Evolutionary conservation across 106 monocot genomes (phyloP).

Genomic region (Allium fistulosum): DNA sequence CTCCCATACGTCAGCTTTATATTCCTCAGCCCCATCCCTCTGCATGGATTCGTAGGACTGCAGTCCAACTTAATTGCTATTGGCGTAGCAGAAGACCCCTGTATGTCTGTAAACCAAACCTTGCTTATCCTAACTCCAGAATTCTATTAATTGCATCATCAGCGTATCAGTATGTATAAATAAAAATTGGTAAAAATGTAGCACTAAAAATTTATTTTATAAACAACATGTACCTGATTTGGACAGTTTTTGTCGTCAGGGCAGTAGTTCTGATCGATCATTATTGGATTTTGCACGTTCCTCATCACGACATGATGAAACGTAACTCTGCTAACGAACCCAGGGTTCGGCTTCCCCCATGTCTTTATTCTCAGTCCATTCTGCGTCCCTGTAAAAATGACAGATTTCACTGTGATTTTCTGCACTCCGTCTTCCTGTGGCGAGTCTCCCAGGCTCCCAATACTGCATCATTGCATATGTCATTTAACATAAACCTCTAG

Average conservation of each 20-base stretch:
- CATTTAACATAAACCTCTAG: neutral
- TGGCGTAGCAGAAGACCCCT: neutral
- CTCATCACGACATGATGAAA: conserved; percentile 20
- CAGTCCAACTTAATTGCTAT: conserved; percentile 5
- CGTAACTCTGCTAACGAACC: conserved; percentile 12
- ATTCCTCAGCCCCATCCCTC: conserved; percentile 2
- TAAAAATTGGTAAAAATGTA: neutral
- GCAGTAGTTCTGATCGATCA: conserved; percentile 48
- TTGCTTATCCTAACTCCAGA: conserved; percentile 6
- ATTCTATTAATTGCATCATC: neutral
- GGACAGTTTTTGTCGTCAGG: conserved; percentile 22
- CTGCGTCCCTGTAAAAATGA: conserved; percentile 14
- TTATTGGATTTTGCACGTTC: conserved; percentile 32
- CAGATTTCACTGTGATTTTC: conserved; percentile 30
- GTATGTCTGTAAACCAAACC: conserved; percentile 3
- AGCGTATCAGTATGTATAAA: too few species aligned
- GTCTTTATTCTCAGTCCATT: conserved; percentile 45
- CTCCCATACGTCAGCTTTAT: conserved; percentile 7
- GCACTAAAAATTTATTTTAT: neutral
- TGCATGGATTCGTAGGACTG: neutral
- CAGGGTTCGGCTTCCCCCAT: conserved; percentile 23
- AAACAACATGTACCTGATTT: conserved; percentile 8
- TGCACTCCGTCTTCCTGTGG: conserved; percentile 22
- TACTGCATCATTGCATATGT: conserved; percentile 23
- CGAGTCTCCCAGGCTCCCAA: conserved; percentile 29